Evolutionary conservation across 202 grass and related monocot genomes (phyloP), one percentile per base, ranked within the genome.

Genomic region (Panicum virgatum): DNA sequence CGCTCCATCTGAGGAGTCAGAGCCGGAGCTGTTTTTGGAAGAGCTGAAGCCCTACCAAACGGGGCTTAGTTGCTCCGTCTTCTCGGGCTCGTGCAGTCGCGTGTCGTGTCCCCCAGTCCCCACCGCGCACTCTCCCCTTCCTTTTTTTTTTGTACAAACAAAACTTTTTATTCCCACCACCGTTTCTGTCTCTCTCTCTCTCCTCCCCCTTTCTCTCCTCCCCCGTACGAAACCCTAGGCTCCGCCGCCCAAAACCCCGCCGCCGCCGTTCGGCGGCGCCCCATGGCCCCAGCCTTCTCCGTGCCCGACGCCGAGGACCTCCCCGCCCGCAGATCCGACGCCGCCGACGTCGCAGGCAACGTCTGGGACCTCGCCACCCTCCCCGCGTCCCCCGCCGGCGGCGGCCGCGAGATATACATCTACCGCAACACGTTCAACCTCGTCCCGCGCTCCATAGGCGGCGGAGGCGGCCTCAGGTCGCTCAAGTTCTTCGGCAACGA

Each of bases 401-500:
- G 61, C 72, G 82, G 84, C 22, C 87, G 87, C 72, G 92, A 86
- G 50, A 62, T 96, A 68, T 98, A 90, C 66, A 90, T 98, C 32
- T 98, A 96, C 85, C 87, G 84, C 23, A 98, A 98, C 83, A 79
- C 80, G 13, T 98, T 88, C 72, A 86, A 93, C 47, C 86, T 98
- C 37, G 45, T 98, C 3, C 96, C 96, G 6, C 79, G 86, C 40
- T 85, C 84, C 13, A 73, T 98, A n/a, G 84, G 79, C 45, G 50
- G 86, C 46, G 72, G 45, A 10, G 42, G 54, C 37, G 60, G 72
- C 46, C 89, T 99, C 20, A 96, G 92, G 84, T 82, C 90, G 29
- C 88, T 99, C 60, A 99, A 93, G 77, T 96, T 99, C 83, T 99
- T 99, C 77, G 85, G 89, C 57, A 99, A 99, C 83, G 96, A 96